These are phyloP conservation scores for Apiospora saccharicola DNA, from an alignment of 2,329 filamentous ascomycete species.

Conservation along the genomic window DNA sequence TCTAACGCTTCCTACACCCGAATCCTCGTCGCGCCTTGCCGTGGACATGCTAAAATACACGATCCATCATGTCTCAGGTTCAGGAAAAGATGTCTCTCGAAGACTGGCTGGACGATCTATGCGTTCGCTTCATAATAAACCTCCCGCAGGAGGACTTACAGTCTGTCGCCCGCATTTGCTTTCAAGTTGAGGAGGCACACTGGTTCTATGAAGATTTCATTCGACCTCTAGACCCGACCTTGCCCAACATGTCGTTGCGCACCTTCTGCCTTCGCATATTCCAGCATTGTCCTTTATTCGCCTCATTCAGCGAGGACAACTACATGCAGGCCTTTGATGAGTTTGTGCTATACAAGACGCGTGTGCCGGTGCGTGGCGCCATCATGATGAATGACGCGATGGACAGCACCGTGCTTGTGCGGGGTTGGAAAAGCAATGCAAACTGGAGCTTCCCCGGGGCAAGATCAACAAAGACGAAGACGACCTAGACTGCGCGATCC, in stretches of 20 bases:
- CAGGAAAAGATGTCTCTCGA: constrained; percentile 29
- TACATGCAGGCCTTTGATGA: constrained; percentile 87
- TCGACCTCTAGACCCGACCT: constrained; percentile 81
- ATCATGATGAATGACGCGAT: constrained; percentile 94
- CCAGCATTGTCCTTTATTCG: constrained; percentile 89
- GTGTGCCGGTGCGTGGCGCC: constrained; percentile 91
- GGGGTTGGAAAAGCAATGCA: constrained; percentile 96
- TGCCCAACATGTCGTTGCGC: constrained; percentile 86
- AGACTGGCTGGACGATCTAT: constrained; percentile 87
- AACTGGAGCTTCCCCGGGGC: constrained; percentile 95
- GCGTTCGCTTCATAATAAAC: constrained; percentile 98
- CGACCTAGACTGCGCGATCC: constrained; percentile 90
- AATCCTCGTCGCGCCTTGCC: constrained; percentile 20
- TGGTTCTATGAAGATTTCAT: constrained; percentile 99
- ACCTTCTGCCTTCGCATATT: constrained; percentile 91
- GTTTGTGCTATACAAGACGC: constrained; percentile 92
- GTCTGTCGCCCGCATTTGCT: constrained; percentile 93
- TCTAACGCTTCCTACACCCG: not conserved
- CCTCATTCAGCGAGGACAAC: constrained; percentile 78
- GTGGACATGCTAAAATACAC: constrained; percentile 28
- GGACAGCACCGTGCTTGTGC: constrained; percentile 92
- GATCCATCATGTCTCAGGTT: constrained; percentile 24
- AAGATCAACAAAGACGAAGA: constrained; percentile 99
- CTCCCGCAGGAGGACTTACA: constrained; percentile 89
- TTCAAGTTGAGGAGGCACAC: constrained; percentile 98